Conservation (phyloP, 2,329 filamentous ascomycete genomes). For the Fusarium begoniae region DNA sequence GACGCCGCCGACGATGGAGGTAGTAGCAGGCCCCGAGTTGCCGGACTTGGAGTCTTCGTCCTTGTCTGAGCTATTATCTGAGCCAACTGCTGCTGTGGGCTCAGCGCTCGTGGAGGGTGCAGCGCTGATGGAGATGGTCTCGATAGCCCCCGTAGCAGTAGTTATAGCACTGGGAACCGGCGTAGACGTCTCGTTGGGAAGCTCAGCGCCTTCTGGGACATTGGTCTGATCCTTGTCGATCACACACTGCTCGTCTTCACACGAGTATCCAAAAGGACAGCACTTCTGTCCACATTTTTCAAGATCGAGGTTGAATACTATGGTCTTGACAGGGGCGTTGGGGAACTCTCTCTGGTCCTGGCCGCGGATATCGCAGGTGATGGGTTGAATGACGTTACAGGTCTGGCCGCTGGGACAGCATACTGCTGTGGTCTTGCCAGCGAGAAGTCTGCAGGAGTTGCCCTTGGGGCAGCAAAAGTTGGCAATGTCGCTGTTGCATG, state of each 20-base stretch:
- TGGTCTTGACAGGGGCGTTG: conserved; percentile 71
- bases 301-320: conserved; percentile 65
- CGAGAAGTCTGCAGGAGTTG: conserved; percentile 67
- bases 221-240: conserved; percentile 60
- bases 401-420: conserved; percentile 71
- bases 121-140: conserved; percentile 38
- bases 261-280: conserved; percentile 78
- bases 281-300: conserved; percentile 67
- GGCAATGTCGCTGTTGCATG: conserved; percentile 67
- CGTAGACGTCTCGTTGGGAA: conserved; percentile 37
- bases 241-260: conserved; percentile 63
- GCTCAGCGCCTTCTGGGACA: conserved; percentile 46
- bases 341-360: conserved; percentile 69
- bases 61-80: conserved; percentile 10
- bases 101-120: conserved; percentile 25
- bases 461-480: conserved; percentile 72
- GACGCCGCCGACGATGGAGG: conserved; percentile 58
- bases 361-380: conserved; percentile 44
- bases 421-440: conserved; percentile 71
- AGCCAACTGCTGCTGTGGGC: conserved; percentile 22
- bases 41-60: conserved; percentile 15
- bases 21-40: conserved; percentile 45
- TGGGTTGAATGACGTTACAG: conserved; percentile 64
- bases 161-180: conserved; percentile 25
- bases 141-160: conserved; percentile 33